Evolutionary conservation across 352 stramenopile genomes (phyloP).

Genomic region (Chrysophaeum taylorii): DNA sequence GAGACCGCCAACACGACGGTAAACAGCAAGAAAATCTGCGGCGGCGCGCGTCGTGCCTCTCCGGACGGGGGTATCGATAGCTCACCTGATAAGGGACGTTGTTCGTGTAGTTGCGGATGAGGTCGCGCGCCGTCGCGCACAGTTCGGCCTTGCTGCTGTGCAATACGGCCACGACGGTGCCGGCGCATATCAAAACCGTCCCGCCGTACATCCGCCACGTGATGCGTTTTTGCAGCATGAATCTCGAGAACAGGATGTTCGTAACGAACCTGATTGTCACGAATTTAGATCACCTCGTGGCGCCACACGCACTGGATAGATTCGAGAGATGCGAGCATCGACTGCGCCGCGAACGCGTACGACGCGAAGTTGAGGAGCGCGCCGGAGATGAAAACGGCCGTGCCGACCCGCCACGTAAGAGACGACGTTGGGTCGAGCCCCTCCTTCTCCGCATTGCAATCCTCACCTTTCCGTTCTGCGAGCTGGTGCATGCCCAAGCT

Average conservation of each 20-base stretch:
- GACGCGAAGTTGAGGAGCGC: background rate
- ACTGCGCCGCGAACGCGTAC: background rate
- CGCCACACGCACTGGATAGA: background rate
- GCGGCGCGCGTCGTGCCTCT: conserved; percentile 12
- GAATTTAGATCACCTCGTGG: background rate
- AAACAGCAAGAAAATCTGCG: conserved; percentile 11
- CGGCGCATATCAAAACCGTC: conserved; percentile 18
- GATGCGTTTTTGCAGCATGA: conserved; percentile 15
- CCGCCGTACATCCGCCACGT: background rate
- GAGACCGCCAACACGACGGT: conserved; percentile 1
- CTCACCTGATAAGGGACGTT: background rate
- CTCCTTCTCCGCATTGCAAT: background rate
- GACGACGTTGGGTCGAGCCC: conserved; percentile 3
- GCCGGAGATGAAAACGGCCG: conserved; percentile 16
- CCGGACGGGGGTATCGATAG: conserved; percentile 8
- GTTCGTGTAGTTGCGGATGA: conserved; percentile 9
- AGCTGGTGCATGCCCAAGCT: conserved; percentile 18
- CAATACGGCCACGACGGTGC: conserved; percentile 18
- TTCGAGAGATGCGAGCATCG: conserved; percentile 18
- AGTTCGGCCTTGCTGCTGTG: background rate
- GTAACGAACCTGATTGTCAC: conserved; percentile 13
- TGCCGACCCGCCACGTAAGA: conserved; percentile 16
- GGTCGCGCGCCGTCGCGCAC: background rate
- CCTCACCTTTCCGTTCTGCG: background rate
- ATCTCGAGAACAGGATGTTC: conserved; percentile 21